Evolutionary conservation across 306 rosid genomes (phyloP), one percentile per base, ranked within the genome.

Genomic region (Cicer pinnatifidum): DNA sequence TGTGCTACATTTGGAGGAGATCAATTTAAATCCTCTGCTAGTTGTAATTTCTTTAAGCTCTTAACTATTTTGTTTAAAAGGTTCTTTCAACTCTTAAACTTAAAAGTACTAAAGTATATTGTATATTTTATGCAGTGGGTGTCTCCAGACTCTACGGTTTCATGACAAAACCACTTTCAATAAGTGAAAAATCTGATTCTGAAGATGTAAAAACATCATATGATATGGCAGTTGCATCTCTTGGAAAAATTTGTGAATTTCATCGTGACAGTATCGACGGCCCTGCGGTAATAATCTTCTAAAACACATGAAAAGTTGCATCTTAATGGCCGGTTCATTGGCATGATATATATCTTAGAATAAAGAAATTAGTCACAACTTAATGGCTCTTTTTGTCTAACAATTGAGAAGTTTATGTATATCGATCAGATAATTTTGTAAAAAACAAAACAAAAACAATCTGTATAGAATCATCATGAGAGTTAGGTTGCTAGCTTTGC

Each of bases 201-300:
- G 66, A 9, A 60, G 44, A 37, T 28, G 16, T 11, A 10, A 11
- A 20, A 47, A 4, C 1, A 57, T 4, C 67, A 41, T 35, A 8
- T 53, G 84, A 75, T 81, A 48, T 12, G 1, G 81, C 84, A 23
- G 77, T 75, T 52, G 72, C 81, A 44, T 54, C 77, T 54, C 41
- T 81, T 11, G 84, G 84, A 35, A 81, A 75, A 70, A 81, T 81
- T 43, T 68, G 43, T 45, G 72, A 75, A 41, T 69, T 51, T 64
- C 58, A 71, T 7, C 28, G 73, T 52, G 77, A 50, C 50, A 12
- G 5, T 19, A 61, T 81, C 11, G 12, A 51, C 0, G 56, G 41
- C 13, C 46, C 59, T 52, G 1, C 62, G 81, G 84, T 75, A 61
- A 60, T 7, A 12, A 46, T 52, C 19, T 57, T 37, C 58, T 33